A percentile compares a stretch with the other conserved stretches of the same genome.
phyloP scores from a whole-genome alignment of 164 flowering plant species.

The Chimonanthus praecox region DNA sequence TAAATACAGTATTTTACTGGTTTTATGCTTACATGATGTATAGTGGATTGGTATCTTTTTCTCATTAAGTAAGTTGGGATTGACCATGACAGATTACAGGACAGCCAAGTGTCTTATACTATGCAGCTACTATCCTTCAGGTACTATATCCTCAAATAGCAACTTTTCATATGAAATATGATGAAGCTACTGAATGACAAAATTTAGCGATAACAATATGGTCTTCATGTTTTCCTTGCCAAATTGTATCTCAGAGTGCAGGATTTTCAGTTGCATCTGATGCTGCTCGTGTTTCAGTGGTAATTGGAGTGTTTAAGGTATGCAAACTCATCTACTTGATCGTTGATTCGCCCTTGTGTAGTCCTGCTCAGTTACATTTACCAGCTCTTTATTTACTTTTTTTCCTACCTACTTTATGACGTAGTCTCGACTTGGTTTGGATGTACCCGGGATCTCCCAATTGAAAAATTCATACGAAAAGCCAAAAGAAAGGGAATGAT shows the following conservation, averaged over 20 bases:
- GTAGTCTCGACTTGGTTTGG: too few relatives aligned
- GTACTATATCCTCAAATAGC: conserved; percentile 24
- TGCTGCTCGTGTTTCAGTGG: conserved; percentile 83
- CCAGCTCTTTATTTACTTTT: too few relatives aligned
- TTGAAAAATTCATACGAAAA: too few relatives aligned
- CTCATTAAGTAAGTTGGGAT: neutral
- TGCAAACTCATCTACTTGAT: neutral
- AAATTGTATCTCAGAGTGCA: conserved; percentile 44
- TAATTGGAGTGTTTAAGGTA: conserved; percentile 90
- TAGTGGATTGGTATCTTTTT: neutral
- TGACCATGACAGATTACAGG: conserved; percentile 76
- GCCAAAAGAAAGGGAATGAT: too few relatives aligned
- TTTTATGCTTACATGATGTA: neutral
- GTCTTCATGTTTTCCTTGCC: neutral
- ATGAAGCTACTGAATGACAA: neutral
- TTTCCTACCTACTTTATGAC: too few relatives aligned
- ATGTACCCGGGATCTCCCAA: too few relatives aligned
- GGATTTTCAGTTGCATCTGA: conserved; percentile 95
- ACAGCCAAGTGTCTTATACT: conserved; percentile 95
- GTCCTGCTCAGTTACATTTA: too few relatives aligned
- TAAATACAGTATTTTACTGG: neutral
- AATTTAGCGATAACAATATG: too few relatives aligned
- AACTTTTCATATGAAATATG: neutral
- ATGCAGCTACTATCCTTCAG: conserved; percentile 98
- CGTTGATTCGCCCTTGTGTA: too few relatives aligned